Percentiles rank a stretch among this genome's conserved stretches.
phyloP scores from a whole-genome alignment of 495 filamentous ascomycete species.

The Bryoglossum gracile region DNA sequence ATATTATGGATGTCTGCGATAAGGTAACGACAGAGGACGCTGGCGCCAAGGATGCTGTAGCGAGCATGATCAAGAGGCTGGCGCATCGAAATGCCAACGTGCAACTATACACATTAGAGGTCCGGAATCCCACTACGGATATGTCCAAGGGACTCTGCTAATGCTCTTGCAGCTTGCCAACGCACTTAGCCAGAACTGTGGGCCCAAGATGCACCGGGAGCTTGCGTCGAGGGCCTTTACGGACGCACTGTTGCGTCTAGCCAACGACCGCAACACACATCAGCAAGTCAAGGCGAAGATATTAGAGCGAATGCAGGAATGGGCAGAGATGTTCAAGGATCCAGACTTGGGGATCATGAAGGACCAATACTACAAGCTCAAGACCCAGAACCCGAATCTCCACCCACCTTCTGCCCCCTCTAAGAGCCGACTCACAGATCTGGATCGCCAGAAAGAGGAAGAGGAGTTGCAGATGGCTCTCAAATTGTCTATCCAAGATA shows the following conservation, averaged over 20 bases:
- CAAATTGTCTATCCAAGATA: slow-evolving; percentile 85
- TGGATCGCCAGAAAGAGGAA: slow-evolving; percentile 91
- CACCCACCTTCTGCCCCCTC: slow-evolving; percentile 87
- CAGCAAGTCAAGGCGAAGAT: slow-evolving; percentile 96
- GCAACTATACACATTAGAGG: slow-evolving; percentile 97
- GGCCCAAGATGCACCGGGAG: slow-evolving; percentile 83
- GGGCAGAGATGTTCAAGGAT: slow-evolving; percentile 92
- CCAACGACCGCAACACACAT: slow-evolving; percentile 91
- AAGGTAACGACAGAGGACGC: slow-evolving; percentile 56
- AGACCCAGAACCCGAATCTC: slow-evolving; percentile 77
- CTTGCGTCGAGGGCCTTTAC: slow-evolving; percentile 92
- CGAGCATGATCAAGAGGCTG: slow-evolving; percentile 89
- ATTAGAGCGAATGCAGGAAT: slow-evolving; percentile 90
- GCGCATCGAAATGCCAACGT: slow-evolving; percentile 98
- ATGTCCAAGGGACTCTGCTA: not conserved
- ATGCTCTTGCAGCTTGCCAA: slow-evolving; percentile 64
- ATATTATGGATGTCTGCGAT: slow-evolving; percentile 97
- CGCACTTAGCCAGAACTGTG: slow-evolving; percentile 92
- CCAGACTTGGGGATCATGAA: slow-evolving; percentile 97
- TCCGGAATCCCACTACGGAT: slow-evolving; percentile 29
- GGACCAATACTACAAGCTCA: slow-evolving; percentile 84
- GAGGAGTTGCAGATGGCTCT: slow-evolving; percentile 97
- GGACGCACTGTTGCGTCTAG: slow-evolving; percentile 84
- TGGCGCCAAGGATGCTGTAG: slow-evolving; percentile 85
- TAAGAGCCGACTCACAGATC: slow-evolving; percentile 82